Percentiles rank a stretch among this genome's conserved stretches.
Conservation (phyloP, 192 early-diverging fungal genomes). For the Chytriomyces confervae region DNA sequence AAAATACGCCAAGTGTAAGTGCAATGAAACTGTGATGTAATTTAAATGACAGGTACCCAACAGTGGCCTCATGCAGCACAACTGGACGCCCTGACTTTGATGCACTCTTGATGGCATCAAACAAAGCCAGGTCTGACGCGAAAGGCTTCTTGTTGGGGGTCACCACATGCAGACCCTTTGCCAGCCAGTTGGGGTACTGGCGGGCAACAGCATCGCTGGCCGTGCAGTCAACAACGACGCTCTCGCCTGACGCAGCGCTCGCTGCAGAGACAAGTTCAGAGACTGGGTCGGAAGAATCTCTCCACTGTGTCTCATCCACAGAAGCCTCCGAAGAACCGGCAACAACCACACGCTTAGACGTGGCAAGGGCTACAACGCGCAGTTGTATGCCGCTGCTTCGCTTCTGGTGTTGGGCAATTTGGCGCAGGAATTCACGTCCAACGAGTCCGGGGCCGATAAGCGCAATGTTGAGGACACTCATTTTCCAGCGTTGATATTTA, state of each 20-base stretch:
- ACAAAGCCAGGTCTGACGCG: slow-evolving; percentile 74
- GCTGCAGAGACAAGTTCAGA: slow-evolving; percentile 38
- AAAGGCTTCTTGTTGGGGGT: slow-evolving; percentile 99
- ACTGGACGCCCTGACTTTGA: slow-evolving; percentile 47
- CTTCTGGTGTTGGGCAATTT: slow-evolving; percentile 65
- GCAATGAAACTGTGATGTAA: not conserved
- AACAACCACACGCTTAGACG: slow-evolving; percentile 70
- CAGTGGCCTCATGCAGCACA: slow-evolving; percentile 92
- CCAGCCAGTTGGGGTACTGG: slow-evolving; percentile 84
- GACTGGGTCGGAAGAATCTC: slow-evolving; percentile 6
- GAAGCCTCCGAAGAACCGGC: slow-evolving; percentile 19
- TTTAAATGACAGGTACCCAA: slow-evolving; percentile 58
- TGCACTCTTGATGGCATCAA: slow-evolving; percentile 69
- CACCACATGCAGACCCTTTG: slow-evolving; percentile 81
- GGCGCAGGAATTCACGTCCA: slow-evolving; percentile 85
- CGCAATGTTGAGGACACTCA: slow-evolving; percentile 64
- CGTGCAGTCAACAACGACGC: slow-evolving; percentile 90
- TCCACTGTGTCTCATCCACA: not conserved
- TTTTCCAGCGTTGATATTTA: slow-evolving; percentile 2
- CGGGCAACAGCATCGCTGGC: slow-evolving; percentile 77
- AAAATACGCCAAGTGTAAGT: not conserved
- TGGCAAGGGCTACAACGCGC: slow-evolving; percentile 74
- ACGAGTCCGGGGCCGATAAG: slow-evolving; percentile 95
- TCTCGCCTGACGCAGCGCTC: slow-evolving; percentile 29
- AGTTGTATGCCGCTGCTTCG: slow-evolving; percentile 52